These are phyloP conservation scores for Paecilomyces sp. DNA, from an alignment of 2,329 filamentous ascomycete species.

Conservation along the genomic window DNA sequence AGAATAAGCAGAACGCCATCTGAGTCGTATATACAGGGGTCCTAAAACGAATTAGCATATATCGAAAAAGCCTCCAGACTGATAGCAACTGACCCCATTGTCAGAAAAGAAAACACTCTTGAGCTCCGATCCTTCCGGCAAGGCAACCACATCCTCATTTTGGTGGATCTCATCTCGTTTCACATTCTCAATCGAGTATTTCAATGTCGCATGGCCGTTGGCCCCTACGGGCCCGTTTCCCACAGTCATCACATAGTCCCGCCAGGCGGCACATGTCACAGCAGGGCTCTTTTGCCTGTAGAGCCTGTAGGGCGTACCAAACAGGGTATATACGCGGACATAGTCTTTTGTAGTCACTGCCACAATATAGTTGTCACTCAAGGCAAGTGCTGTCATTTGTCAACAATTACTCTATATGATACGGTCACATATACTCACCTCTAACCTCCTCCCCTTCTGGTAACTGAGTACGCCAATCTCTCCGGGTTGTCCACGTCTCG, in stretches of 20 bases:
- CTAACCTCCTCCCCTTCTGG: slow-evolving; percentile 79
- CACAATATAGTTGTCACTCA: slow-evolving; percentile 85
- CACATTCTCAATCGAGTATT: slow-evolving; percentile 92
- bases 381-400: slow-evolving; percentile 59
- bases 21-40: slow-evolving; percentile 94
- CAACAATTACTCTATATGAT: slow-evolving; percentile 3
- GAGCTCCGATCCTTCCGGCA: slow-evolving; percentile 66
- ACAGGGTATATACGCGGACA: slow-evolving; percentile 86
- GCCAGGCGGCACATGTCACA: slow-evolving; percentile 89
- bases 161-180: slow-evolving; percentile 92
- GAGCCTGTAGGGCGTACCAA: slow-evolving; percentile 79
- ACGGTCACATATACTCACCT: slow-evolving; percentile 20
- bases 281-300: slow-evolving; percentile 91
- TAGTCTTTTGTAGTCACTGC: slow-evolving; percentile 83
- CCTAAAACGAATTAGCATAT: slow-evolving; percentile 41
- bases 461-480: slow-evolving; percentile 85
- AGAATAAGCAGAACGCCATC: slow-evolving; percentile 82
- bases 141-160: slow-evolving; percentile 82
- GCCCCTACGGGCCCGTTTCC: slow-evolving; percentile 81
- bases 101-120: slow-evolving; percentile 89
- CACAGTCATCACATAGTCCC: slow-evolving; percentile 92
- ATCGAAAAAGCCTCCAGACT: not conserved
- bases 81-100: slow-evolving; percentile 57
- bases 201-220: slow-evolving; percentile 68
- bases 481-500: slow-evolving; percentile 87